Evolutionary conservation across 768 basidiomycete species (phyloP).

Genomic region (Leccinum ochraceum): DNA sequence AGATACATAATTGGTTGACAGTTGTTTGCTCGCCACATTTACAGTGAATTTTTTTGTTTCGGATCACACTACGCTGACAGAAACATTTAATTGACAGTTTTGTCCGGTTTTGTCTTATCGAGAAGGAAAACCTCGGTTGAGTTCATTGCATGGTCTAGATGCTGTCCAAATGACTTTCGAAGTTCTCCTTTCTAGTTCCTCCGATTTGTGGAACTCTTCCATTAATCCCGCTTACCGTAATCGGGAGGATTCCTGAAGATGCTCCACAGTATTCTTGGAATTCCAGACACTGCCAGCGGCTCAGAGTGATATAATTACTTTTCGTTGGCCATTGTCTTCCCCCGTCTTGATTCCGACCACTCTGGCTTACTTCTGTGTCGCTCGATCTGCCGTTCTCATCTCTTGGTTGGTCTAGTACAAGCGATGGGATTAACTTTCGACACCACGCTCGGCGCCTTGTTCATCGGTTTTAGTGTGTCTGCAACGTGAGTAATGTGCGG

Average conservation of each 20-base stretch:
- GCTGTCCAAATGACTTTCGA: neutral
- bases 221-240: neutral
- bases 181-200: neutral
- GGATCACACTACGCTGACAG: neutral
- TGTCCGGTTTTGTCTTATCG: neutral
- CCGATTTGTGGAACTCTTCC: neutral
- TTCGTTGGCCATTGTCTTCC: constrained; percentile 7
- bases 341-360: constrained; percentile 11
- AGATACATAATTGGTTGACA: no score
- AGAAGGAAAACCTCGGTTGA: neutral
- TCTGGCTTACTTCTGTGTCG: constrained; percentile 11
- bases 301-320: neutral
- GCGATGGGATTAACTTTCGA: constrained; percentile 33
- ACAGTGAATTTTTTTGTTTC: no score
- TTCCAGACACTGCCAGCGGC: neutral
- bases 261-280: neutral
- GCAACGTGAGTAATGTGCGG: constrained; percentile 26
- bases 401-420: constrained; percentile 5
- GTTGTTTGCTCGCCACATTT: neutral
- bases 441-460: constrained; percentile 61
- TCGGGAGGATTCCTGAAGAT: neutral
- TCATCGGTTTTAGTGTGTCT: constrained; percentile 59
- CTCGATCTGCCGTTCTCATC: neutral
- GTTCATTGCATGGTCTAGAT: neutral
- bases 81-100: neutral